These are phyloP conservation scores for Flaveria ramosissima DNA, from an alignment of 129 eudicot species.

Conservation along the genomic window DNA sequence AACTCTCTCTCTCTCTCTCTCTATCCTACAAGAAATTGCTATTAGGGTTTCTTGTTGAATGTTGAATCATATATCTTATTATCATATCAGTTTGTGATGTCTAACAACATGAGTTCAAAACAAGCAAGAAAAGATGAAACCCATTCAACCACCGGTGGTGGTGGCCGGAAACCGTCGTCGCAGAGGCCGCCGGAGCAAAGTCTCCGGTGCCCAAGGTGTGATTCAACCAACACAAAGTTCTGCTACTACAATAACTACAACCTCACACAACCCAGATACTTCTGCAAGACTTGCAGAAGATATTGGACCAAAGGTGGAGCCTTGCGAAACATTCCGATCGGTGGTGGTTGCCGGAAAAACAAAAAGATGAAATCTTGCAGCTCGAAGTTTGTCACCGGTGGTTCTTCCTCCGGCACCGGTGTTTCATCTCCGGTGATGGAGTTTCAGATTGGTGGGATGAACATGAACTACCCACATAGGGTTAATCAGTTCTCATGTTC, in stretches of 20 bases:
- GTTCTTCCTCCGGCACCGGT: constrained; percentile 39
- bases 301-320: constrained; percentile 97
- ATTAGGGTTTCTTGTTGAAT: constrained; percentile 22
- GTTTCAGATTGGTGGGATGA: constrained; percentile 63
- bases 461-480: constrained; percentile 25
- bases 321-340: constrained; percentile 80
- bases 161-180: constrained; percentile 37
- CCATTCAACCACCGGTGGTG: constrained; percentile 32
- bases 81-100: constrained; percentile 36
- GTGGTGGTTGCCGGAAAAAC: constrained; percentile 86
- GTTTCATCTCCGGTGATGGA: constrained; percentile 51
- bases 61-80: not conserved
- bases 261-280: constrained; percentile 86
- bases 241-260: constrained; percentile 96
- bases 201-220: constrained; percentile 82
- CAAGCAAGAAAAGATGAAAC: constrained; percentile 42
- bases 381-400: constrained; percentile 33
- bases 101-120: constrained; percentile 36
- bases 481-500: constrained; percentile 43
- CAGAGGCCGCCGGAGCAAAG: constrained; percentile 42
- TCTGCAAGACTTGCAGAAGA: constrained; percentile 89
- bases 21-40: constrained; percentile 9
- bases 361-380: constrained; percentile 53
- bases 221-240: constrained; percentile 85
- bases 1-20: constrained; percentile 9